Evolutionary conservation across 176 grass and related monocot genomes (phyloP).

Genomic region (Oropetium thomaeum): DNA sequence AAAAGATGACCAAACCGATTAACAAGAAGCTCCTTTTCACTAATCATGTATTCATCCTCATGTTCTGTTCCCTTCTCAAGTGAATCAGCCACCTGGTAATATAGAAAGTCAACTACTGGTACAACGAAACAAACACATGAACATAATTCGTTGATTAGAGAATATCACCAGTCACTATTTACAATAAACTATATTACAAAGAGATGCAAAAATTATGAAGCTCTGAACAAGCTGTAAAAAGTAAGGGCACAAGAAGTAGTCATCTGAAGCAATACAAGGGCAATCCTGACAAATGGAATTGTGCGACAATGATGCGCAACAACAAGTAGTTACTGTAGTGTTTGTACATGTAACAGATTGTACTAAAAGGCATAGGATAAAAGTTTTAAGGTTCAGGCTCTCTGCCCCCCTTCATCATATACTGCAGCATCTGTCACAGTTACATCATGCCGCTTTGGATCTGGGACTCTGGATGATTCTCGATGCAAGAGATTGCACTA

Average conservation of each 20-base stretch:
- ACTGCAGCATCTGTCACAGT: background rate
- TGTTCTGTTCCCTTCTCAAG: conserved; percentile 99
- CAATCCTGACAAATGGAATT: background rate
- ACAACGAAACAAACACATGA: conserved; percentile 17
- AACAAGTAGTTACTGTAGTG: background rate
- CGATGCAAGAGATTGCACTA: too few species aligned
- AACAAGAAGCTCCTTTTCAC: conserved; percentile 98
- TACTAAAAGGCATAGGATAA: background rate
- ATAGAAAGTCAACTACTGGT: conserved; percentile 29
- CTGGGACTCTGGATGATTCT: background rate
- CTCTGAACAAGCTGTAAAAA: background rate
- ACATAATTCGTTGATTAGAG: background rate
- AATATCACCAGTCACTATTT: background rate
- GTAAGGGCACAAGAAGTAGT: background rate
- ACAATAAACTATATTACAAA: conserved; percentile 2
- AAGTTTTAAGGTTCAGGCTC: background rate
- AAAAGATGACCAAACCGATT: conserved; percentile 57
- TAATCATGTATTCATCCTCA: conserved; percentile 99
- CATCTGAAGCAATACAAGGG: background rate
- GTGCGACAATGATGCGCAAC: background rate
- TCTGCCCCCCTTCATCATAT: too few species aligned
- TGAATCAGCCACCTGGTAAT: conserved; percentile 80
- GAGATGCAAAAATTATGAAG: background rate
- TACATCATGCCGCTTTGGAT: background rate
- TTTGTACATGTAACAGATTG: background rate